These are phyloP conservation scores for Podospora sp. DNA, from an alignment of 495 filamentous ascomycete species.

Conservation along the genomic window DNA sequence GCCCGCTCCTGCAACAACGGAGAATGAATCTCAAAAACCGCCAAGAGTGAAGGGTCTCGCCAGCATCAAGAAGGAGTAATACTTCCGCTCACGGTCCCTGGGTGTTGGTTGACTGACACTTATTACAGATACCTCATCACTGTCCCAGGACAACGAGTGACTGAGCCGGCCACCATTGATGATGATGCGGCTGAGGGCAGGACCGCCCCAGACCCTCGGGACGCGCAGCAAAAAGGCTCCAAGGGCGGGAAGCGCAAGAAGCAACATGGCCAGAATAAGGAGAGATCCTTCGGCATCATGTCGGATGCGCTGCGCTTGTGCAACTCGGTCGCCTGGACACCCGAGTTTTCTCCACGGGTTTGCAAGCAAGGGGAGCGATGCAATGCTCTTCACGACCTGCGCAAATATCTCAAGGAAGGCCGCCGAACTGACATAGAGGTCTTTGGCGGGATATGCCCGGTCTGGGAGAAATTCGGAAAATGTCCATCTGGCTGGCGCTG, in stretches of 20 bases:
- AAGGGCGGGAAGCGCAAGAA: constrained; percentile 54
- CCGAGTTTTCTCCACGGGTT: constrained; percentile 73
- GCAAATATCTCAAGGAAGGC: constrained; percentile 80
- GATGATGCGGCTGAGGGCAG: constrained; percentile 73
- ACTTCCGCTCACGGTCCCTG: neutral
- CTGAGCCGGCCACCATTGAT: constrained; percentile 42
- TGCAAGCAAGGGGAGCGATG: constrained; percentile 80
- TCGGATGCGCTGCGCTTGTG: constrained; percentile 79
- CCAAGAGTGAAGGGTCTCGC: constrained; percentile 67
- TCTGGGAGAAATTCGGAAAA: constrained; percentile 72
- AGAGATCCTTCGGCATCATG: constrained; percentile 79
- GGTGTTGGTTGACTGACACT: constrained; percentile 17
- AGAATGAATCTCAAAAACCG: constrained; percentile 15
- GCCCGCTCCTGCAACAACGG: neutral
- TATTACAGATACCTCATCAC: constrained; percentile 60
- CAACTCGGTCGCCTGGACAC: constrained; percentile 61
- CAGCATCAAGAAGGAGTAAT: constrained; percentile 82
- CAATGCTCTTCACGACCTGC: constrained; percentile 76
- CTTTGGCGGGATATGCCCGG: constrained; percentile 74
- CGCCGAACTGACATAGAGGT: constrained; percentile 77
- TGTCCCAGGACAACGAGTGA: constrained; percentile 26
- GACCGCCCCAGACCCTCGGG: constrained; percentile 48
- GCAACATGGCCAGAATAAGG: constrained; percentile 81
- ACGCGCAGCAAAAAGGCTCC: constrained; percentile 36
- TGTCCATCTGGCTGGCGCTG: constrained; percentile 91